phyloP scores from a whole-genome alignment of 164 flowering plant genomes.

The Vitis amurensis region DNA sequence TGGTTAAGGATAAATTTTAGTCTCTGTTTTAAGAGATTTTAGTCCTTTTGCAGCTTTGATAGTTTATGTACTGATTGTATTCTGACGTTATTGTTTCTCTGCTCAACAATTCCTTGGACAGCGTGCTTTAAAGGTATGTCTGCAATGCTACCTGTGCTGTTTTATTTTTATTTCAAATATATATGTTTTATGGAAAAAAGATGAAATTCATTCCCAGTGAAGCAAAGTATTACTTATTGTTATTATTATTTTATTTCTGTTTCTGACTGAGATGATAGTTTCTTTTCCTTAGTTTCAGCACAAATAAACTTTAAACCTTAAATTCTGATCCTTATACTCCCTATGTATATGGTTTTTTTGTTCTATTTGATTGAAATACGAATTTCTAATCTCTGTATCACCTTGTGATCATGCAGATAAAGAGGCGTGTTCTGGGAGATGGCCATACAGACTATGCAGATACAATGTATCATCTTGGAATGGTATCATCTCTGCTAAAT shows the following conservation, averaged over 20 bases:
- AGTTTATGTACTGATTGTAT: slow-evolving; percentile 10
- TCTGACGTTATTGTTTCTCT: slow-evolving; percentile 10
- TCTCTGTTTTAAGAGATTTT: too few relatives aligned
- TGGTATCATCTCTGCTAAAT: slow-evolving; percentile 33
- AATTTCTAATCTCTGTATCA: slow-evolving; percentile 5
- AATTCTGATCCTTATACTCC: too few relatives aligned
- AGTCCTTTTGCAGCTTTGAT: background rate
- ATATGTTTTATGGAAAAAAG: background rate
- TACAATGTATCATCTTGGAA: slow-evolving; percentile 94
- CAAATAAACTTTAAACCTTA: too few relatives aligned
- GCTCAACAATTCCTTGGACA: slow-evolving; percentile 30
- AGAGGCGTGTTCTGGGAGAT: slow-evolving; percentile 78
- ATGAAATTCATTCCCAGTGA: too few relatives aligned
- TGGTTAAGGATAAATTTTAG: too few relatives aligned
- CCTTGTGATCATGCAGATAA: slow-evolving; percentile 52
- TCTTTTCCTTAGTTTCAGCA: too few relatives aligned
- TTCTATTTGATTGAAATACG: background rate
- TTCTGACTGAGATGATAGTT: too few relatives aligned
- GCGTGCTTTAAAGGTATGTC: slow-evolving; percentile 82
- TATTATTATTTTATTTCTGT: too few relatives aligned
- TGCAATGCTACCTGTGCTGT: background rate
- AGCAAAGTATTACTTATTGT: too few relatives aligned
- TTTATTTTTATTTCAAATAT: background rate
- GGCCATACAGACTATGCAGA: slow-evolving; percentile 78
- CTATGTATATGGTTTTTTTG: background rate